Conservation (phyloP, 495 filamentous ascomycete species). For the Hypomontagnella monticulosa region DNA sequence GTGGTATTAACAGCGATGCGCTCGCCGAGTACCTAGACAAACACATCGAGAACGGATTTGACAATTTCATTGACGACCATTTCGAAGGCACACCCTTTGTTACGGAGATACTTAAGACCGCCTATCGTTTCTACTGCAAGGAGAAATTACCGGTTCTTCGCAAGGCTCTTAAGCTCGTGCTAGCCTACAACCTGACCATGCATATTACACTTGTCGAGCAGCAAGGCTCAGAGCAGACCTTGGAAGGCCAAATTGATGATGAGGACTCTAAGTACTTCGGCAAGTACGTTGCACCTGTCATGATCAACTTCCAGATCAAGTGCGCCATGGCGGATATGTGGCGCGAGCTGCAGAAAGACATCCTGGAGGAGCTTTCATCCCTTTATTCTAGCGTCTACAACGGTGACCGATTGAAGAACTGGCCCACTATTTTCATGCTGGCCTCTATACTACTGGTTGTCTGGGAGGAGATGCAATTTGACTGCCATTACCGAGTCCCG, state of each 20-base stretch:
- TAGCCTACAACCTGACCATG: slow-evolving; percentile 91
- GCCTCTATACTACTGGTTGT: slow-evolving; percentile 88
- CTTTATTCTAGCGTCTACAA: slow-evolving; percentile 94
- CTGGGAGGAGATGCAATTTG: slow-evolving; percentile 98
- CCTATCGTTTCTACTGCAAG: slow-evolving; percentile 86
- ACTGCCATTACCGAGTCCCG: slow-evolving; percentile 89
- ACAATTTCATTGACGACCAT: slow-evolving; percentile 91
- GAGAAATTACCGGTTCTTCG: slow-evolving; percentile 85
- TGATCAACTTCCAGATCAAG: slow-evolving; percentile 99
- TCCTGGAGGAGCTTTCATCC: slow-evolving; percentile 86
- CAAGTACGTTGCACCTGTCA: slow-evolving; percentile 89
- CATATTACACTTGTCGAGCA: slow-evolving; percentile 94
- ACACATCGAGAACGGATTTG: slow-evolving; percentile 88
- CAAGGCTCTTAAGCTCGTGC: slow-evolving; percentile 88
- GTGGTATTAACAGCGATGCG: slow-evolving; percentile 78
- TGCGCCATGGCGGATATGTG: slow-evolving; percentile 94
- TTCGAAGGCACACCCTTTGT: slow-evolving; percentile 93
- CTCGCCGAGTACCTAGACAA: slow-evolving; percentile 90
- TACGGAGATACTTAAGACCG: slow-evolving; percentile 92
- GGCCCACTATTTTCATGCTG: slow-evolving; percentile 96
- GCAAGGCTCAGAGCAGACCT: slow-evolving; percentile 77
- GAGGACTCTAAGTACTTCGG: slow-evolving; percentile 81
- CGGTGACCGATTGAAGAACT: slow-evolving; percentile 93
- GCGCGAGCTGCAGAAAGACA: slow-evolving; percentile 93
- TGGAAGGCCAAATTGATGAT: slow-evolving; percentile 82